Evolutionary conservation across 2,329 filamentous ascomycete genomes (phyloP).

Genomic region (Bisporella sp.): DNA sequence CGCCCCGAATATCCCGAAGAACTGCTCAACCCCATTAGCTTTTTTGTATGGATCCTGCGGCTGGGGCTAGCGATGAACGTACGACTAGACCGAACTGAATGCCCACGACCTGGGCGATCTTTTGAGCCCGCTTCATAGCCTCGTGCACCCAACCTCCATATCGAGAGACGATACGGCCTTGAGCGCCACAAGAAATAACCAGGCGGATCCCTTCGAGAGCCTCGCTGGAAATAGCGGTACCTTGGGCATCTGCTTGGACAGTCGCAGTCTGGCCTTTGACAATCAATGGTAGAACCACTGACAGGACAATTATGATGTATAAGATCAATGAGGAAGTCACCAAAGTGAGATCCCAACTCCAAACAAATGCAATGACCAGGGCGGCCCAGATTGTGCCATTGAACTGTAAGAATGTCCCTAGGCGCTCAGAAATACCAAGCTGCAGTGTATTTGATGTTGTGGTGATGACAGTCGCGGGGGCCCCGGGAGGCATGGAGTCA

Average conservation of each 20-base stretch:
- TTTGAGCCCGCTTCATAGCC: constrained; percentile 31
- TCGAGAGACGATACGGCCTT: constrained; percentile 43
- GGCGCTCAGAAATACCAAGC: constrained; percentile 56
- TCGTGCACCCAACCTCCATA: constrained; percentile 49
- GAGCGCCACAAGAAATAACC: constrained; percentile 56
- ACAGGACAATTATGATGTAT: constrained; percentile 45
- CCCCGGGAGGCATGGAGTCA: constrained; percentile 47
- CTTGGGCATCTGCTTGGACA: constrained; percentile 45
- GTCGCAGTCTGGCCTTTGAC: constrained; percentile 43
- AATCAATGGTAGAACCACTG: constrained; percentile 46
- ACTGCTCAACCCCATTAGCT: background rate
- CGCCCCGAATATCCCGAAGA: background rate
- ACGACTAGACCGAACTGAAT: too few species aligned
- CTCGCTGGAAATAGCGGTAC: constrained; percentile 54
- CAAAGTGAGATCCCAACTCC: constrained; percentile 52
- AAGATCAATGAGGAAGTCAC: constrained; percentile 50
- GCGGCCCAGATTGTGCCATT: constrained; percentile 44
- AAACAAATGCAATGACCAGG: constrained; percentile 47
- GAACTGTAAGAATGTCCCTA: constrained; percentile 52
- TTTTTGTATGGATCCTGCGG: too few species aligned
- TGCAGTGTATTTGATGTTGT: constrained; percentile 58
- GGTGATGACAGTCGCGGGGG: constrained; percentile 42
- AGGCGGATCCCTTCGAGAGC: constrained; percentile 53
- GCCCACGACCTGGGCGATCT: background rate
- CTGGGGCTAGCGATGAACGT: too few species aligned